A percentile compares a stretch with the other conserved stretches of the same genome.
These are phyloP conservation scores for Volvariella surrecta DNA, from an alignment of 1,284 basidiomycete genomes.

Conservation along the genomic window DNA sequence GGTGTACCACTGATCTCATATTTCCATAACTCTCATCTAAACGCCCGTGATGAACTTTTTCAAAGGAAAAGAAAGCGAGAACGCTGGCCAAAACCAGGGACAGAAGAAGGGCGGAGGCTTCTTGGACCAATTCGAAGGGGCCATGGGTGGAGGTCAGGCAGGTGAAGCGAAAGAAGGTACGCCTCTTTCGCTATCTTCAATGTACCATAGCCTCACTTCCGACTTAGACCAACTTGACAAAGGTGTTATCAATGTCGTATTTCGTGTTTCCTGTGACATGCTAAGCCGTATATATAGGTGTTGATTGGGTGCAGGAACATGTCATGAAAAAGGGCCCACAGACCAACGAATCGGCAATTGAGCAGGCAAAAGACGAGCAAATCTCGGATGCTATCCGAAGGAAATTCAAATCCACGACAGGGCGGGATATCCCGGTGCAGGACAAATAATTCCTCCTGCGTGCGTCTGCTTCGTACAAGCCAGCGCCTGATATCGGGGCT, in stretches of 20 bases:
- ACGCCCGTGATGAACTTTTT: too few species aligned
- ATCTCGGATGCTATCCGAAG: constrained; percentile 26
- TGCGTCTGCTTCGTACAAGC: too few species aligned
- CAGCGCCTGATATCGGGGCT: too few species aligned
- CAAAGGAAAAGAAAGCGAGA: background rate
- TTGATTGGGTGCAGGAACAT: constrained; percentile 34
- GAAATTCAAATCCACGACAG: constrained; percentile 5
- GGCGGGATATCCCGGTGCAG: constrained; percentile 1
- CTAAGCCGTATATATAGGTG: constrained; percentile 18
- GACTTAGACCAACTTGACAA: background rate
- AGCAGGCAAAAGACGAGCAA: constrained; percentile 31
- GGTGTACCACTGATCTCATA: too few species aligned
- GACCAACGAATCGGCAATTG: constrained; percentile 27
- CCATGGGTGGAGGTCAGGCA: background rate
- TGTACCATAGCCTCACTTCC: background rate
- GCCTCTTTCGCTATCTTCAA: background rate
- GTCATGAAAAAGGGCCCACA: constrained; percentile 30
- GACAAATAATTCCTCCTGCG: background rate
- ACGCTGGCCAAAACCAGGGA: background rate
- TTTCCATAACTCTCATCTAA: too few species aligned
- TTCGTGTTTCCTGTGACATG: background rate
- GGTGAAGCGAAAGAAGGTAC: background rate
- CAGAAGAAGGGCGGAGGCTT: background rate
- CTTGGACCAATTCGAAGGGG: background rate
- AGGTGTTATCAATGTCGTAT: background rate